A percentile compares a stretch with the other conserved stretches of the same genome.
Conservation (phyloP, 257 asterid genomes). For the Plantago elongata region DNA sequence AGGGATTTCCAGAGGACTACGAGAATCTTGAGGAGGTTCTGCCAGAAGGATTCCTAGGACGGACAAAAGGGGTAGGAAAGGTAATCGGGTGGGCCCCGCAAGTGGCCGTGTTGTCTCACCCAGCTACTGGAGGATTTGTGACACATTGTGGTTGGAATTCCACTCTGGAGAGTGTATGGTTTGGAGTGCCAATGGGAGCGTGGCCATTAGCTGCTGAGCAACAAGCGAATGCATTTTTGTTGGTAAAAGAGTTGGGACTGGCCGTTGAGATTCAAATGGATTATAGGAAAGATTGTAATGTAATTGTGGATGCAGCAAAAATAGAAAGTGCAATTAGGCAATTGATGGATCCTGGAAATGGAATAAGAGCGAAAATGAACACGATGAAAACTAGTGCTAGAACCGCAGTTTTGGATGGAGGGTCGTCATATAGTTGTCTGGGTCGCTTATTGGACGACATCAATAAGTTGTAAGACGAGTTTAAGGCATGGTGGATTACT, state of each 20-base stretch:
- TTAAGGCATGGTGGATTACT: no score
- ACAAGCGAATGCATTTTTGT: conserved; percentile 39
- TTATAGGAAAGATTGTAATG: conserved; percentile 15
- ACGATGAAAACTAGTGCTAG: conserved; percentile 35
- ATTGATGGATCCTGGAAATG: conserved; percentile 31
- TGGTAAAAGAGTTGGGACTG: conserved; percentile 40
- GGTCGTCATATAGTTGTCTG: conserved; percentile 37
- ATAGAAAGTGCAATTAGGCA: conserved; percentile 32
- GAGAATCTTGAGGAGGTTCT: conserved; percentile 24
- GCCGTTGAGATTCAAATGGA: conserved; percentile 37
- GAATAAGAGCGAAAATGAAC: conserved; percentile 30
- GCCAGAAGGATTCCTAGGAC: conserved; percentile 43
- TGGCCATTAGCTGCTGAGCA: conserved; percentile 47
- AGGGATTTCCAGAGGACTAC: conserved; percentile 20
- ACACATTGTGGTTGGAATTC: conserved; percentile 62
- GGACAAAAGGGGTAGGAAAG: conserved; percentile 34
- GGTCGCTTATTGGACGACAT: conserved; percentile 24
- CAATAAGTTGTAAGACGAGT: background rate
- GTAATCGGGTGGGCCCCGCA: conserved; percentile 57
- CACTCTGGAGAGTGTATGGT: conserved; percentile 46
- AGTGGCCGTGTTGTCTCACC: conserved; percentile 35
- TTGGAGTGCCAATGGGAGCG: conserved; percentile 44
- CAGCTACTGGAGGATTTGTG: conserved; percentile 46
- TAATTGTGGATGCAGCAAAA: conserved; percentile 31
- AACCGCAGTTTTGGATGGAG: conserved; percentile 35